phyloP scores from a whole-genome alignment of 768 basidiomycete species.

The Paxillus ammoniavirescens region DNA sequence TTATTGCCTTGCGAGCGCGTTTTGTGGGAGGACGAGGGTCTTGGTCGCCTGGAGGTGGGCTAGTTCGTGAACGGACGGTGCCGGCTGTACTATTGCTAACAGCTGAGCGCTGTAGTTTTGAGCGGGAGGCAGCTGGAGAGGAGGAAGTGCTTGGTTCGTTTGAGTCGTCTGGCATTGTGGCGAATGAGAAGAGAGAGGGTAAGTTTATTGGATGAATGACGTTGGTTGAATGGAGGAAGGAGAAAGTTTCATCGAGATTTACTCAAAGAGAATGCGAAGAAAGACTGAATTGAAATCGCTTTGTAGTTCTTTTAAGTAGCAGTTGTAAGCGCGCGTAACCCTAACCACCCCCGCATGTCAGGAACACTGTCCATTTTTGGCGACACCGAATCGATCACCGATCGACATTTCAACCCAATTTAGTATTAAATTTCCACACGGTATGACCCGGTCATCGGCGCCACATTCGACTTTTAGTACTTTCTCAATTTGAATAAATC shows the following conservation, averaged over 20 bases:
- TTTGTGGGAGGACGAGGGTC: conserved; percentile 73
- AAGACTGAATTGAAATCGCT: neutral
- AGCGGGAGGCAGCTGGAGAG: conserved; percentile 12
- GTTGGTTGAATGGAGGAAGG: neutral
- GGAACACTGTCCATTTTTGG: neutral
- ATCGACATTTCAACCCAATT: neutral
- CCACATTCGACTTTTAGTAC: neutral
- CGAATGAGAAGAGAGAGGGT: neutral
- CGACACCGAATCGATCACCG: neutral
- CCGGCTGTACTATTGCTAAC: conserved; percentile 21
- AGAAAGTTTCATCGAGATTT: neutral
- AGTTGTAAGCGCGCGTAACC: neutral
- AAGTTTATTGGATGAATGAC: neutral
- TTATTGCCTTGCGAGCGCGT: conserved; percentile 83
- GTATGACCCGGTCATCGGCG: no score
- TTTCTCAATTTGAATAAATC: neutral
- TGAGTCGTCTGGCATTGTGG: conserved; percentile 31
- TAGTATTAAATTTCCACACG: neutral
- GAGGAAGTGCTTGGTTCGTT: conserved; percentile 9
- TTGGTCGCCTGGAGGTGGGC: conserved; percentile 49
- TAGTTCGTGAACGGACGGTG: conserved; percentile 47
- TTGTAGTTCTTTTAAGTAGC: neutral
- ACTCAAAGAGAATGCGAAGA: neutral
- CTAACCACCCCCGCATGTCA: conserved; percentile 1
- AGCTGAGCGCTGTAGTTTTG: conserved; percentile 6